Conservation (phyloP, 768 basidiomycete species). For the Suillus subluteus region DNA sequence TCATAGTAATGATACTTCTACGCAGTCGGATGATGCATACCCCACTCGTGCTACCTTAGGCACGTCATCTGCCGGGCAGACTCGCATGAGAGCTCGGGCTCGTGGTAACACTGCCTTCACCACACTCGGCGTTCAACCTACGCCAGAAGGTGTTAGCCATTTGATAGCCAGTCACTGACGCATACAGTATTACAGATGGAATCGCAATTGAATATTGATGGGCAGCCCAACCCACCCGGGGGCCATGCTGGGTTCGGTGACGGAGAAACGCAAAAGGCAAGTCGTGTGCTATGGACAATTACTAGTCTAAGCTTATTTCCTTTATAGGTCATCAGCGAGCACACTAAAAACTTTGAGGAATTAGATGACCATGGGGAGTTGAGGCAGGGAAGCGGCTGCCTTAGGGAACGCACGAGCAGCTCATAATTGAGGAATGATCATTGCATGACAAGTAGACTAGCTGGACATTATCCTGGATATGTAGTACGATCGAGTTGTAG, state of each 20-base stretch:
- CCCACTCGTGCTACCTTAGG: not conserved
- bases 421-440: conserved; percentile 38
- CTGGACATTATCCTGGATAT: not conserved
- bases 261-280: conserved; percentile 63
- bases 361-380: conserved; percentile 53
- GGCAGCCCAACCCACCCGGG: conserved; percentile 26
- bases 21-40: not conserved
- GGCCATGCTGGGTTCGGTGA: conserved; percentile 50
- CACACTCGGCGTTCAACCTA: conserved; percentile 40
- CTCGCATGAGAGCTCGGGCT: not conserved
- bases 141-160: conserved; percentile 32
- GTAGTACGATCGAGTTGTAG: not conserved
- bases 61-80: not conserved
- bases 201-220: conserved; percentile 30
- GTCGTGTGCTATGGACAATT: not conserved
- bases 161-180: not conserved
- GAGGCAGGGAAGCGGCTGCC: conserved; percentile 51
- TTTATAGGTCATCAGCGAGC: conserved; percentile 53
- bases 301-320: conserved; percentile 6
- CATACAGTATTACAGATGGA: conserved; percentile 19
- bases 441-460: not conserved
- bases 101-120: conserved; percentile 32
- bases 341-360: conserved; percentile 44
- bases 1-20: not conserved
- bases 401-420: conserved; percentile 43